Base-by-base conservation (phyloP, 1,284 basidiomycete genomes). In the Pulchroboletus neoregius region DNA sequence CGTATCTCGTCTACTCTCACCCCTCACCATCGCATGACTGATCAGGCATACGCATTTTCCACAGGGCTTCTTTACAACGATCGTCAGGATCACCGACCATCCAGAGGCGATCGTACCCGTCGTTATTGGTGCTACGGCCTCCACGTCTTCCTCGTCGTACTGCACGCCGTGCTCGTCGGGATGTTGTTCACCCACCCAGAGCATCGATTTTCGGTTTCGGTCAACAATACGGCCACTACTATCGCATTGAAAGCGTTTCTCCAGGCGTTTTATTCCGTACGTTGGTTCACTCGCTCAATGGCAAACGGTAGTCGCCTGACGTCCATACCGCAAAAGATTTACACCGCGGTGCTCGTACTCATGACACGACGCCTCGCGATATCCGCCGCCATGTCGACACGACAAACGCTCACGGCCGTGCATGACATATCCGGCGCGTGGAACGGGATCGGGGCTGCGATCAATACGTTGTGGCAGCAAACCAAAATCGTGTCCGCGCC, bases 371-470 rank as follows among this genome's bases (percentile, higher is more conserved):
- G 12, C 0, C 48, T 55, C 2, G 39, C 46, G 0, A 11, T 57
- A 6, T 43, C 32, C 0, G 31, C 28, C 1, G 12, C 30, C 1
- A 24, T 62, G 39, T 2, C 23, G 0, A 35, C 28, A 16, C 32
- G n/a, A 2, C 57, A 50, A 15, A 62, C 27, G 0, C 40, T 57
- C 27, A 62, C 56, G 0, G 32, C 43, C 1, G 6, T 56, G 5
- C 57, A 59, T 3, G 60, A 62, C 6, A 39, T 50, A 4, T 34
- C 31, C 4, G 28, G 34, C 0, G 58, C 57, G 2, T 62, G 57
- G 60, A 56, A 31, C 0, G 56, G 60, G 3, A 39, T 59, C 5
- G 58, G 58, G 2, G 44, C 58, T 9, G 50, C 56, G 0, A 33
- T 55, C 6, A 3, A 12, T 3, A 15, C 22, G 0, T 15, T 62